phyloP scores from a whole-genome alignment of 768 basidiomycete genomes.

The Daedaleopsis nitida region DNA sequence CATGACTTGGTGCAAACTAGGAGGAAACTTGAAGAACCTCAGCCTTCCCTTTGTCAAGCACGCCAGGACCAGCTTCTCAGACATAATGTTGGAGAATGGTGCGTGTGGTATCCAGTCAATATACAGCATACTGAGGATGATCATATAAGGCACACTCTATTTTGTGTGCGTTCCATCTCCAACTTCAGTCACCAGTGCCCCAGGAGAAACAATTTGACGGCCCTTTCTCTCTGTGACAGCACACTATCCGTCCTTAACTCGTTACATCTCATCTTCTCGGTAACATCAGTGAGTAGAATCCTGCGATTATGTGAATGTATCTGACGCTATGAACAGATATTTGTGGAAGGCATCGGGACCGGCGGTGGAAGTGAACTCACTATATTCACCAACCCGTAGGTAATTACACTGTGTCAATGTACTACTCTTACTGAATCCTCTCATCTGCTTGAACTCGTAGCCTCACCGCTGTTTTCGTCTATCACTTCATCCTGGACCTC shows the following conservation, averaged over 20 bases:
- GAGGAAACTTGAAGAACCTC: neutral
- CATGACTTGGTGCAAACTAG: neutral
- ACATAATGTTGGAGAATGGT: neutral
- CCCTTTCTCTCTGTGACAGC: too few relatives aligned
- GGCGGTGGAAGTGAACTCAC: neutral
- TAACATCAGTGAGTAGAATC: neutral
- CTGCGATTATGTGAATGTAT: too few relatives aligned
- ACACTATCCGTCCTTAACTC: neutral
- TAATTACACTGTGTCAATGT: neutral
- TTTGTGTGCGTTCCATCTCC: neutral
- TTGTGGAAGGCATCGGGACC: too few relatives aligned
- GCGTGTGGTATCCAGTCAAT: too few relatives aligned
- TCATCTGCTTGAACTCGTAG: neutral
- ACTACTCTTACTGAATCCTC: neutral
- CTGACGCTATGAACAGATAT: too few relatives aligned
- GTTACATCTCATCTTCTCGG: neutral
- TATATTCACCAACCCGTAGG: neutral
- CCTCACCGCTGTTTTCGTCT: conserved; percentile 1
- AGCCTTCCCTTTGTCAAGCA: neutral
- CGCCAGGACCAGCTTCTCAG: neutral
- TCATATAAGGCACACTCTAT: neutral
- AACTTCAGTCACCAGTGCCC: too few relatives aligned
- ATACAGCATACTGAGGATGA: neutral
- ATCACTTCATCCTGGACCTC: neutral
- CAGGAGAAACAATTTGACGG: too few relatives aligned